These are phyloP conservation scores for Nephelium lappaceum DNA, from an alignment of 345 rosid genomes.

Conservation along the genomic window DNA sequence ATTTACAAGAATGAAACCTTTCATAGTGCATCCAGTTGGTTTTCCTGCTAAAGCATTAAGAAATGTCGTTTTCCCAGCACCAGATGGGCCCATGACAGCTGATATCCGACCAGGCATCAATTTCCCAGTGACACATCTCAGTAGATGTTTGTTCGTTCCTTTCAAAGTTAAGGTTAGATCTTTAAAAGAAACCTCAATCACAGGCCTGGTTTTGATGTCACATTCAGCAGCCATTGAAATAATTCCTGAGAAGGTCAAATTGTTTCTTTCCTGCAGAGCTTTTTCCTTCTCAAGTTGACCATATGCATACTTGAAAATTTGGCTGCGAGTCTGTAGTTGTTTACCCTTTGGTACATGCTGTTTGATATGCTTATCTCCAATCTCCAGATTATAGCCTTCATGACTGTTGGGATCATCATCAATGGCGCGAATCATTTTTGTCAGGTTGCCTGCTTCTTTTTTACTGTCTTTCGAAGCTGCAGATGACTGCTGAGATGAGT, in stretches of 20 bases:
- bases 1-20: constrained; percentile 75
- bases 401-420: constrained; percentile 57
- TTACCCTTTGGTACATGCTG: constrained; percentile 74
- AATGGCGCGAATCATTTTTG: constrained; percentile 63
- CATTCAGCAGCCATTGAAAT: constrained; percentile 75
- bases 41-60: constrained; percentile 85
- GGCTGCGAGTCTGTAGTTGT: constrained; percentile 72
- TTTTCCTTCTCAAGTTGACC: constrained; percentile 93
- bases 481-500: constrained; percentile 37
- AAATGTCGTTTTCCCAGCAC: constrained; percentile 94
- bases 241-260: constrained; percentile 85
- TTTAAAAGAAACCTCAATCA: constrained; percentile 77
- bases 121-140: constrained; percentile 82
- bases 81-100: constrained; percentile 99
- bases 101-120: constrained; percentile 87
- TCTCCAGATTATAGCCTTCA: constrained; percentile 61
- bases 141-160: constrained; percentile 70
- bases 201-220: constrained; percentile 68
- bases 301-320: constrained; percentile 89
- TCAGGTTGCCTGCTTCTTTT: constrained; percentile 53
- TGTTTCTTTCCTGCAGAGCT: constrained; percentile 64
- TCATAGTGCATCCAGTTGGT: constrained; percentile 65
- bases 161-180: constrained; percentile 80
- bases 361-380: constrained; percentile 59
- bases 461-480: constrained; percentile 46